These are phyloP conservation scores for Colletotrichum sojae DNA, from an alignment of 2,329 filamentous ascomycete genomes.

Conservation along the genomic window DNA sequence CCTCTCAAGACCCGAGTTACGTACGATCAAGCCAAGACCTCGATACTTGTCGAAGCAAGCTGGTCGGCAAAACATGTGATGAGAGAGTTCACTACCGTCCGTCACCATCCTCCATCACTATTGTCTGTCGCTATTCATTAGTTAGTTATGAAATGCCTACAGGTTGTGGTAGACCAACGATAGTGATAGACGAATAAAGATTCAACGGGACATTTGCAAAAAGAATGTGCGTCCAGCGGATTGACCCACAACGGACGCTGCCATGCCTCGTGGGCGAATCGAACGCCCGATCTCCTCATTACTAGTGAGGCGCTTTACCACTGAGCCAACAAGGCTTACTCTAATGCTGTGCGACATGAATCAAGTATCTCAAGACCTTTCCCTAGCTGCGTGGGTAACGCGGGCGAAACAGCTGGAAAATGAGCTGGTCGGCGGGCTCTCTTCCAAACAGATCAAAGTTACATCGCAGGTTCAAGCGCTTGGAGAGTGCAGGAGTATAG, in stretches of 20 bases:
- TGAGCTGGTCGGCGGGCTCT: too few species aligned
- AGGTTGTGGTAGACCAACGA: too few species aligned
- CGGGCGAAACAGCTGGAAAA: too few species aligned
- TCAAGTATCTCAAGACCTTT: background rate
- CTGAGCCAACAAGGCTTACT: conserved; percentile 42
- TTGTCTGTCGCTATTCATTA: too few species aligned
- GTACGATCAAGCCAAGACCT: conserved; percentile 44
- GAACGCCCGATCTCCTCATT: conserved; percentile 44
- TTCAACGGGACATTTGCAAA: background rate
- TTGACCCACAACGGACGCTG: background rate
- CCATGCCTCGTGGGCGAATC: conserved; percentile 42
- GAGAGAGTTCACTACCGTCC: too few species aligned
- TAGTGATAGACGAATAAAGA: background rate
- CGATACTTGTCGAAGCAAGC: background rate
- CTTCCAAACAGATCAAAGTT: too few species aligned
- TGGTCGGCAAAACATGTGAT: too few species aligned
- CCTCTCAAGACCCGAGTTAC: conserved; percentile 56
- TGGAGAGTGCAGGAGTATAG: too few species aligned
- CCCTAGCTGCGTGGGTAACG: too few species aligned
- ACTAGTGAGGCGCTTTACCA: conserved; percentile 44
- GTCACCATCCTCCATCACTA: too few species aligned
- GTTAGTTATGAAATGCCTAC: too few species aligned
- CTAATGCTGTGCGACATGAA: accelerated
- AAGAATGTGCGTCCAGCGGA: background rate
- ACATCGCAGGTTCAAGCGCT: too few species aligned